These are phyloP conservation scores for Ceratocystis smalleyi DNA, from an alignment of 2,329 filamentous ascomycete genomes.

Conservation along the genomic window DNA sequence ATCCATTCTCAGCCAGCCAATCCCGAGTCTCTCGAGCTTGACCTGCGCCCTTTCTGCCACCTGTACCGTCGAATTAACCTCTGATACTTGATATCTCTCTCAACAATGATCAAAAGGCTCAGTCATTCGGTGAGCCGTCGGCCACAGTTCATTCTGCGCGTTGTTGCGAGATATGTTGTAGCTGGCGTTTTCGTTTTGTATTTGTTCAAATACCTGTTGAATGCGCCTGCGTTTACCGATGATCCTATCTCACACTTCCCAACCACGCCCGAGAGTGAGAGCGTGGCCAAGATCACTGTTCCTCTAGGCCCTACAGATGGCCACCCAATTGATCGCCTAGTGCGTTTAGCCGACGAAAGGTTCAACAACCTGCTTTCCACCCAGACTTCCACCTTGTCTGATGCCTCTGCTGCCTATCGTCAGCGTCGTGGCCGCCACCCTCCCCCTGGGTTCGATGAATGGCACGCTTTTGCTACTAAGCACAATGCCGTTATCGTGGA, in stretches of 20 bases:
- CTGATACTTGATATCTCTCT: neutral
- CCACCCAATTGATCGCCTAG: slow-evolving; percentile 38
- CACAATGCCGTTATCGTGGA: slow-evolving; percentile 42
- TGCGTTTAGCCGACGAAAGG: slow-evolving; percentile 30
- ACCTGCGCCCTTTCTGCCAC: neutral
- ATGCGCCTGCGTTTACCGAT: slow-evolving; percentile 5
- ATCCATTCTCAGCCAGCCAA: neutral
- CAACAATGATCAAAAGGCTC: slow-evolving; percentile 9
- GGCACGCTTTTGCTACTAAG: slow-evolving; percentile 39
- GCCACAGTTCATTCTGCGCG: slow-evolving; percentile 12
- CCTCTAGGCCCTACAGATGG: slow-evolving; percentile 20
- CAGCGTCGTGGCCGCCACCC: slow-evolving; percentile 42
- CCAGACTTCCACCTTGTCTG: slow-evolving; percentile 33
- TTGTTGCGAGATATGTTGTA: slow-evolving; percentile 7
- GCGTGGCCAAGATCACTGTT: slow-evolving; percentile 17
- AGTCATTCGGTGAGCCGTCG: slow-evolving; percentile 9
- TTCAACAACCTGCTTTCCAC: slow-evolving; percentile 30
- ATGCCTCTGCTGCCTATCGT: slow-evolving; percentile 41
- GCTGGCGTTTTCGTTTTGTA: slow-evolving; percentile 2
- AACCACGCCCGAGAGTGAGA: slow-evolving; percentile 10
- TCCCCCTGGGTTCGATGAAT: slow-evolving; percentile 47
- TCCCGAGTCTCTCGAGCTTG: neutral
- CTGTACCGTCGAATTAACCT: neutral
- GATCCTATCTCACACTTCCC: neutral
- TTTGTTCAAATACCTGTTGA: slow-evolving; percentile 14